phyloP scores from a whole-genome alignment of 495 filamentous ascomycete species.

The Xylaria grammica region DNA sequence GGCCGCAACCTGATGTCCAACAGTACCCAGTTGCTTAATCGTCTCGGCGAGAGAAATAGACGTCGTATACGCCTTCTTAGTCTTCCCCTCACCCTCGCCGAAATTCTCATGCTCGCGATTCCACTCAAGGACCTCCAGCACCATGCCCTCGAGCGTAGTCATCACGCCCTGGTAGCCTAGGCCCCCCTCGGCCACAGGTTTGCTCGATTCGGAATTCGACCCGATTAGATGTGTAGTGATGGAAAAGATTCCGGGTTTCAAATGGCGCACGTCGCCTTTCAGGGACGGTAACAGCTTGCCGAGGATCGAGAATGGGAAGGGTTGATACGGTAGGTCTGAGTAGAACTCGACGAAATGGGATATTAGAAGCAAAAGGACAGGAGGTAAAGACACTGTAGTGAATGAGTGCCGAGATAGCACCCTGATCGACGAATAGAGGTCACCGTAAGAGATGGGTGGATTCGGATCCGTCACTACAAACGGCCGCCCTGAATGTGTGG shows the following conservation, averaged over 20 bases:
- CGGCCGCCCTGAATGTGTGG: conserved; percentile 28
- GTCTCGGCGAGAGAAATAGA: conserved; percentile 48
- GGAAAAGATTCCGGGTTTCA: conserved; percentile 59
- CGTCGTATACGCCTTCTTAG: conserved; percentile 41
- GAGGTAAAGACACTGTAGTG: conserved; percentile 40
- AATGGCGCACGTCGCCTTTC: conserved; percentile 49
- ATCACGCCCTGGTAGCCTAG: conserved; percentile 57
- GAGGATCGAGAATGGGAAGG: conserved; percentile 43
- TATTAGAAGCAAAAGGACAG: conserved; percentile 52
- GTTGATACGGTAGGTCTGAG: conserved; percentile 40
- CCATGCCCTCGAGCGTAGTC: conserved; percentile 61
- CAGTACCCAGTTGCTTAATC: conserved; percentile 37
- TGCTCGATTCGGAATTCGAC: conserved; percentile 50
- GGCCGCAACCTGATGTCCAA: conserved; percentile 22
- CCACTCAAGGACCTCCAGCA: conserved; percentile 59
- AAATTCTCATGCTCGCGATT: conserved; percentile 45
- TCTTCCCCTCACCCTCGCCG: conserved; percentile 21
- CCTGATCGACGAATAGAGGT: conserved; percentile 35
- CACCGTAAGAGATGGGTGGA: conserved; percentile 43
- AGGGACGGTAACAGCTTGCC: conserved; percentile 50
- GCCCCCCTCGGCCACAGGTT: conserved; percentile 51
- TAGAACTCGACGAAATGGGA: conserved; percentile 58
- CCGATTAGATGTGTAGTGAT: conserved; percentile 59
- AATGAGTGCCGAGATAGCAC: conserved; percentile 40
- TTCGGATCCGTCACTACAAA: conserved; percentile 49